Conservation (phyloP, 225 moss, liverwort and hornwort species). For the Polytrichum commune region DNA sequence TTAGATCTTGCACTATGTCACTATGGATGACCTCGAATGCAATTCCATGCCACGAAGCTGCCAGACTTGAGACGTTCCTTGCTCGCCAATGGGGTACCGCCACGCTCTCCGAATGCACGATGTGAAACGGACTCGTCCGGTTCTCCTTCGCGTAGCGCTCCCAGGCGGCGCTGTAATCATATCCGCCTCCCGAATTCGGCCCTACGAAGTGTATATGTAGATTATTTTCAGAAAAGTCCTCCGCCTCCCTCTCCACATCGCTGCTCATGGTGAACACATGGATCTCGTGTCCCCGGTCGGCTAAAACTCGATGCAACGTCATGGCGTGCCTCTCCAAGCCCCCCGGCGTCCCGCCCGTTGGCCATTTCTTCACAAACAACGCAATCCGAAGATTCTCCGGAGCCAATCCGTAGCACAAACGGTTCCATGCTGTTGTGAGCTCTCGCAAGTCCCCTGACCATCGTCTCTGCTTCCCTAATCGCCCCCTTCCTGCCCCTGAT, state of each 20-base stretch:
- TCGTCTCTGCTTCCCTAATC: neutral
- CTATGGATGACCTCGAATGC: constrained; percentile 89
- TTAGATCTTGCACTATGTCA: constrained; percentile 89
- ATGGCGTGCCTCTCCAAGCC: constrained; percentile 97
- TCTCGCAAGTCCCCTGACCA: constrained; percentile 85
- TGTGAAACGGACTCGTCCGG: constrained; percentile 43
- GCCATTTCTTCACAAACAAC: constrained; percentile 98
- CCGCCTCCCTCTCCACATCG: constrained; percentile 32
- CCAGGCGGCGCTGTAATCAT: constrained; percentile 57
- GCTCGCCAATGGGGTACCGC: constrained; percentile 92
- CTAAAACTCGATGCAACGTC: constrained; percentile 86
- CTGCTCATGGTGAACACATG: constrained; percentile 83
- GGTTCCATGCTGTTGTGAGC: constrained; percentile 76
- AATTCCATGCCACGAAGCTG: constrained; percentile 99
- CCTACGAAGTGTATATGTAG: constrained; percentile 72
- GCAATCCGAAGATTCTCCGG: constrained; percentile 66
- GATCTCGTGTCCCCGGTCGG: constrained; percentile 79
- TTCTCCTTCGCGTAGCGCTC: constrained; percentile 41
- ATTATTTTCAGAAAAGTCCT: constrained; percentile 43
- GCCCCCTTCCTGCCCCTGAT: neutral
- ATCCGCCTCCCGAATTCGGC: constrained; percentile 53
- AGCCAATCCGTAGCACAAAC: constrained; percentile 59
- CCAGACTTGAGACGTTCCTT: constrained; percentile 46
- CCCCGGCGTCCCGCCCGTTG: constrained; percentile 83
- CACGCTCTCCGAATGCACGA: constrained; percentile 93